A percentile compares a stretch with the other conserved stretches of the same genome.
phyloP scores from a whole-genome alignment of 1,284 basidiomycete genomes.

The Gastroboletus turbinatus region DNA sequence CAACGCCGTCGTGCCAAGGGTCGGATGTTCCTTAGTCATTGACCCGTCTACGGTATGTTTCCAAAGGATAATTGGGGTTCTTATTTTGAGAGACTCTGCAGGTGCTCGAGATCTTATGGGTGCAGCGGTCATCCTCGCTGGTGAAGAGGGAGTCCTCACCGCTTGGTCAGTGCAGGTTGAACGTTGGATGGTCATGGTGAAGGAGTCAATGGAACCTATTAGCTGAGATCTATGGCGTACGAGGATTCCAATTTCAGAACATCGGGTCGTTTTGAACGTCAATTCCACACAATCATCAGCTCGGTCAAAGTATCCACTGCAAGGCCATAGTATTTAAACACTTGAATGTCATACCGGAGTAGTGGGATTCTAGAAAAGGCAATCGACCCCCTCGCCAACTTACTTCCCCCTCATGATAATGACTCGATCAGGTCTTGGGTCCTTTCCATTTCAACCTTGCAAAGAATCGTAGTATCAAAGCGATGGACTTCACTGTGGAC shows the following conservation, averaged over 20 bases:
- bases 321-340: background rate
- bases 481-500: constrained; percentile 65
- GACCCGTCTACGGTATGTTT: constrained; percentile 17
- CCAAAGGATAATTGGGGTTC: background rate
- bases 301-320: background rate
- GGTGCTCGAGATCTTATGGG: background rate
- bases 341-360: background rate
- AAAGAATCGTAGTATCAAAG: background rate
- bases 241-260: background rate
- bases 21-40: constrained; percentile 43
- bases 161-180: constrained; percentile 1
- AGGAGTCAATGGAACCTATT: background rate
- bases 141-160: background rate
- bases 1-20: constrained; percentile 42
- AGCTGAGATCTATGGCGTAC: background rate
- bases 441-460: background rate
- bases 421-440: background rate
- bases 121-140: background rate
- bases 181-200: background rate
- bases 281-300: background rate
- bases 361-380: constrained; percentile 23
- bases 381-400: constrained; percentile 7
- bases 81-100: background rate
- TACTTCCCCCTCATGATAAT: background rate
- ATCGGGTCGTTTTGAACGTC: background rate